Base-by-base conservation (phyloP, 495 filamentous ascomycete species). In the Penicillium paxilli region DNA sequence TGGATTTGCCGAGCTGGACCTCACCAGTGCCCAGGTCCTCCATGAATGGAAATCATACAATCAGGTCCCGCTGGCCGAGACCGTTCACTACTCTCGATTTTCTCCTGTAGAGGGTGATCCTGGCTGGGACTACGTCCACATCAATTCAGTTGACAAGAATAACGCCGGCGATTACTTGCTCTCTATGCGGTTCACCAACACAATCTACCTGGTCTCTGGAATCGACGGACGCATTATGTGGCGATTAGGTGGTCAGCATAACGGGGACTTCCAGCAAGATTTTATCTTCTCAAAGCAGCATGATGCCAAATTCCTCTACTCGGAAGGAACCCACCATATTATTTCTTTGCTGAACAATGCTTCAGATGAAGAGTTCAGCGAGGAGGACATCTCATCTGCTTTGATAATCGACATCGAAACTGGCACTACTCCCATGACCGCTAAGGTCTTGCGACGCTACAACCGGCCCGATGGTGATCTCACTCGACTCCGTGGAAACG, bases 281-380 rank as follows among this genome's bases (percentile, higher is more conserved):
- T 86, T 86, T 63, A 68, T 62, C 32, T 84, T 87, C 65, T 77
- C 77, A 20, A 79, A 77, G 54, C 83, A 86, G 58, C 83, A 87
- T 55, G 77, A 86, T 53, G 83, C 77, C 5, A 76, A 80, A 70
- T 79, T 78, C 62, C 35, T 81, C 12, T 64, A 67, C 16, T 74
- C 79, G 10, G 63, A 74, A 41, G 69, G 64, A 62, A 63, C 73
- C 26, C 56, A 62, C 63, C 56, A 74, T 49, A 60, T 73, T 26
- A 71, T 85, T 26, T 78, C 80, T 0, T 61, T 85, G 10, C 72
- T 78, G 49, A 79, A 85, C 58, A 83, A 83, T 51, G 78, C 69
- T 5, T 72, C 68, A 41, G 77, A 78, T 53, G 69, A 71, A 20
- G 79, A 62, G 65, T 72, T 37, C 59, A 65, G 21, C 58, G 64